Conservation (phyloP, 2,329 filamentous ascomycete species). For the Fusarium sp. region DNA sequence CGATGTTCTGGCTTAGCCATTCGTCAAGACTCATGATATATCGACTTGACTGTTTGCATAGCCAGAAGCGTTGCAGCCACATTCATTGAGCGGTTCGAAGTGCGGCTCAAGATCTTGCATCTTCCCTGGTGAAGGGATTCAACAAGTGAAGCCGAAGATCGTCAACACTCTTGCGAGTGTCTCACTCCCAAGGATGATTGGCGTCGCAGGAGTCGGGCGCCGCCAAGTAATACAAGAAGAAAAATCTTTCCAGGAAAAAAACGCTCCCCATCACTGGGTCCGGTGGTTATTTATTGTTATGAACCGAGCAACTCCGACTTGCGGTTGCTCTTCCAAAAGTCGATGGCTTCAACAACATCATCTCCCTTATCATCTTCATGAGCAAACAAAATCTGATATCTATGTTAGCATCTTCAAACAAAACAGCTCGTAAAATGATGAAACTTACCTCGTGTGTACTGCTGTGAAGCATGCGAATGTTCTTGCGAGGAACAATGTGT, state of each 20-base stretch:
- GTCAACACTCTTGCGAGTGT: constrained; percentile 37
- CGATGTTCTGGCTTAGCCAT: constrained; percentile 8
- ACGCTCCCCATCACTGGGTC: constrained; percentile 31
- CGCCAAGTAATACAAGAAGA: constrained; percentile 46
- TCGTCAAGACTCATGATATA: background rate
- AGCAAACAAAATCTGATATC: constrained; percentile 88
- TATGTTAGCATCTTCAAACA: constrained; percentile 18
- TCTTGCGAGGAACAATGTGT: constrained; percentile 95
- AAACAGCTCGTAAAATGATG: no score
- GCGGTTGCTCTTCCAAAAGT: constrained; percentile 87
- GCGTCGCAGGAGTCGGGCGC: constrained; percentile 26
- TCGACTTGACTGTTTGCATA: constrained; percentile 10
- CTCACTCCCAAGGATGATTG: constrained; percentile 22
- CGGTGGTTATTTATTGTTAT: constrained; percentile 23
- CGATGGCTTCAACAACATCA: constrained; percentile 92
- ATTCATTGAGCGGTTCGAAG: constrained; percentile 8
- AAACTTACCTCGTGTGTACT: constrained; percentile 88
- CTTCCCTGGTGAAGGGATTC: constrained; percentile 8
- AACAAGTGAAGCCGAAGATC: constrained; percentile 30
- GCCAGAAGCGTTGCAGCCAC: background rate
- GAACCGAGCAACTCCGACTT: constrained; percentile 56
- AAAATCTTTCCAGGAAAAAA: constrained; percentile 44
- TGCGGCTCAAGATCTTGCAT: constrained; percentile 5
- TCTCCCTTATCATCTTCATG: constrained; percentile 96
- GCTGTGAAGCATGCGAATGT: constrained; percentile 96